Percentiles rank a stretch among this genome's conserved stretches.
These are phyloP conservation scores for Biscogniauxia mediterranea DNA, from an alignment of 2,329 filamentous ascomycete species.

Conservation along the genomic window DNA sequence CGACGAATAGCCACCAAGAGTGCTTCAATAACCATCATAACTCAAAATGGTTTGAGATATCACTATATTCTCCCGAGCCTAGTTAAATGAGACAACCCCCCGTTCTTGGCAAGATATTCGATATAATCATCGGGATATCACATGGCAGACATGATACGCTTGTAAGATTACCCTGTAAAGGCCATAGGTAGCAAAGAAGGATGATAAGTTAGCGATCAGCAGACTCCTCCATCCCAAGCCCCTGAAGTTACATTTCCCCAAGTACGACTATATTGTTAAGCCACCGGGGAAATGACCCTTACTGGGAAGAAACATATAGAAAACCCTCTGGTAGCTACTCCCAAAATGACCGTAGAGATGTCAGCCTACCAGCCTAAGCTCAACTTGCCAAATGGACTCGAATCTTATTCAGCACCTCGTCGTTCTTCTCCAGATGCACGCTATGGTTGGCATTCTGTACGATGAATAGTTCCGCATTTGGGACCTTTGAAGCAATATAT, in stretches of 20 bases:
- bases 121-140: not conserved
- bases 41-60: not conserved
- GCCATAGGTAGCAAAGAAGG: not conserved
- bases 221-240: not conserved
- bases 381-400: conserved; percentile 3
- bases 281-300: too few species aligned
- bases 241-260: not conserved
- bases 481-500: conserved; percentile 30
- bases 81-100: too few species aligned
- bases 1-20: conserved; percentile 4
- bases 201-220: not conserved
- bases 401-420: conserved; percentile 29
- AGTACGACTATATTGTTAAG: not conserved
- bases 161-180: not conserved
- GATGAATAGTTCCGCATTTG: conserved; percentile 28
- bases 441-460: conserved; percentile 35
- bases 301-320: too few species aligned
- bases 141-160: not conserved
- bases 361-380: not conserved
- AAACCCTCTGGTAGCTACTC: not conserved
- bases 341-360: not conserved
- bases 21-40: not conserved
- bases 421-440: conserved; percentile 37
- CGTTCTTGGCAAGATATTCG: not conserved
- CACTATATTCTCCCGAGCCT: too few species aligned